Conservation (phyloP, 306 rosid species). For the Vigna hirtella region DNA sequence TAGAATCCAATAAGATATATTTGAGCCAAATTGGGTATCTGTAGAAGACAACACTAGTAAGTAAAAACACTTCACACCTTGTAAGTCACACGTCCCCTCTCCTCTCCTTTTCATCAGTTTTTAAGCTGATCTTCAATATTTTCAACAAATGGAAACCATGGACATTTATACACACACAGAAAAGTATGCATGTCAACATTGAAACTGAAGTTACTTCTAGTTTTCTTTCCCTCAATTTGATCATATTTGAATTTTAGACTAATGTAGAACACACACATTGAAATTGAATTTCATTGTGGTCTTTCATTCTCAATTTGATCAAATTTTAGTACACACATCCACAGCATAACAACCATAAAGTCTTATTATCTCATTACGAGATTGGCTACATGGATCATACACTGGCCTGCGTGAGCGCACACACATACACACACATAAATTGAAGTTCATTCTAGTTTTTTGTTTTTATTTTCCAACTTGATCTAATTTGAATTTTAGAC, state of each 20-base stretch:
- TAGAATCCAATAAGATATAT: conserved; percentile 87
- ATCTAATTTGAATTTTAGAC: background rate
- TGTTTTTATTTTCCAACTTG: background rate
- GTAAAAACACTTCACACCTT: conserved; percentile 9
- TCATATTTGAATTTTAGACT: background rate
- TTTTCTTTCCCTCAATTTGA: conserved; percentile 27
- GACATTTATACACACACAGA: background rate
- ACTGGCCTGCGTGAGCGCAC: too few species aligned
- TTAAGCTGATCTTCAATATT: background rate
- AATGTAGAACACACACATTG: background rate
- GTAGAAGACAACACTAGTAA: conserved; percentile 33
- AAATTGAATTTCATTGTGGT: background rate
- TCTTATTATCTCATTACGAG: background rate
- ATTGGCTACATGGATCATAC: background rate
- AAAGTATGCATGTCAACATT: conserved; percentile 28
- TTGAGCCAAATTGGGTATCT: conserved; percentile 93
- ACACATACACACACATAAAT: background rate
- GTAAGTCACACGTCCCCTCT: conserved; percentile 16
- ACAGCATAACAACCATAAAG: background rate
- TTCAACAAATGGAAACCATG: conserved; percentile 16
- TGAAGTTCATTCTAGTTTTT: background rate
- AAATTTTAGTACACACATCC: too few species aligned
- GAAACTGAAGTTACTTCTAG: conserved; percentile 29
- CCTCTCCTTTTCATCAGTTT: conserved; percentile 37
- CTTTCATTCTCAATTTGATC: background rate